Evolutionary conservation across 2,329 filamentous ascomycete genomes (phyloP), one percentile per base, ranked within the genome.

Genomic region (Penicillium sp.): DNA sequence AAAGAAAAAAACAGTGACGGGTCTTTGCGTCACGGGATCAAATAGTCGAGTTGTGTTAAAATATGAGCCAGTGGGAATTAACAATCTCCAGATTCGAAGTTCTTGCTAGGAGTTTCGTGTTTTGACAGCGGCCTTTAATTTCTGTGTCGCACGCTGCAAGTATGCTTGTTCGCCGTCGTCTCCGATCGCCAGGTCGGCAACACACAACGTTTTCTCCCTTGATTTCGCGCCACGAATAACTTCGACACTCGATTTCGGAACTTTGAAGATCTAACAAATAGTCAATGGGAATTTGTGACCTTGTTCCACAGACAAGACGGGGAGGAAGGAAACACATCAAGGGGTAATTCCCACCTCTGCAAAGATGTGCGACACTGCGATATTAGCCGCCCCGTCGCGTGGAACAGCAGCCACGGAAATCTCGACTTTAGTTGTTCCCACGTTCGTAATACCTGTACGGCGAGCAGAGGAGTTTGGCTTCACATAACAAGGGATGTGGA

Each of bases 311-410:
- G n/a, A 14, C 22, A 39, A 42, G 18, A 34, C 8, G 10, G 29
- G 9, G 45, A 31, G 59, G 3, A 14, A 40, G 9, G 18, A 29
- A 29, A 29, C 16, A 37, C 11, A 14, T 24, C 22, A 50, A 16
- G 26, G 29, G 29, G 31, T 20, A 22, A 44, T 60, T 34, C 72
- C 60, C 63, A 85, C 85, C 66, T 84, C 76, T 60, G 86, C 86
- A 53, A 91, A 74, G 5, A 90, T 73, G 37, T 81, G 77, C 47
- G 85, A 74, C 2, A 89, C 84, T 5, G 87, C 87, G 66, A 82
- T 82, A 67, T 90, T 90, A 5, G 88, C 84, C 67, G 89, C 85
- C 14, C 87, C 86, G 14, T 89, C 85, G 58, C 81, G 79, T 11
- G 88, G 80, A 60, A 82, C 85, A 0, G 86, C 87, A 0, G 86